A percentile compares a stretch with the other conserved stretches of the same genome.
Conservation (phyloP, 2,329 filamentous ascomycete species). For the Fusarium sp. region DNA sequence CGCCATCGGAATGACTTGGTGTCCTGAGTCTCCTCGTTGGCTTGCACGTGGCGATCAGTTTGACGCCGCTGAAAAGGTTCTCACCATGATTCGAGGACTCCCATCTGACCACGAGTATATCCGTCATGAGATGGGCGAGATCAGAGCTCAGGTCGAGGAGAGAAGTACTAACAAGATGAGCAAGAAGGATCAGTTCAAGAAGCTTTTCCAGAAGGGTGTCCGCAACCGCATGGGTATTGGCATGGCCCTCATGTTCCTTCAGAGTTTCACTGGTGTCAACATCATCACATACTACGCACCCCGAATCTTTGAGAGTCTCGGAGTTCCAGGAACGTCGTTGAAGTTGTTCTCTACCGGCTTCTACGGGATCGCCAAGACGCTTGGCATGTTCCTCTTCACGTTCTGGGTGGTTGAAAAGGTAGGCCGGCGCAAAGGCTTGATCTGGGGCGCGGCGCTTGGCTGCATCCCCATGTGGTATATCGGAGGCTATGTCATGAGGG, state of each 20-base stretch:
- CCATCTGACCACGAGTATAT: slow-evolving; percentile 52
- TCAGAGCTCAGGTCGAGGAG: slow-evolving; percentile 68
- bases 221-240: slow-evolving; percentile 57
- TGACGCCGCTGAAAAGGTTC: slow-evolving; percentile 57
- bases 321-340: slow-evolving; percentile 48
- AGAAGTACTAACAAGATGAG: slow-evolving; percentile 48
- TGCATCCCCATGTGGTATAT: slow-evolving; percentile 56
- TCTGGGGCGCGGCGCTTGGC: slow-evolving; percentile 53
- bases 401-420: slow-evolving; percentile 62
- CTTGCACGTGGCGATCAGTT: slow-evolving; percentile 69
- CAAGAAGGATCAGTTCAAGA: slow-evolving; percentile 46
- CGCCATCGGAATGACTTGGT: slow-evolving; percentile 66
- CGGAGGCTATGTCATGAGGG: slow-evolving; percentile 52
- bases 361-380: slow-evolving; percentile 54
- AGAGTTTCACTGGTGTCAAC: slow-evolving; percentile 60
- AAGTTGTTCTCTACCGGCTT: slow-evolving; percentile 56
- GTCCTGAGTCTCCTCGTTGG: slow-evolving; percentile 71
- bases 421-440: slow-evolving; percentile 61
- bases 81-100: slow-evolving; percentile 52
- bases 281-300: slow-evolving; percentile 70
- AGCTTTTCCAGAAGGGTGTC: slow-evolving; percentile 52
- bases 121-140: slow-evolving; percentile 66
- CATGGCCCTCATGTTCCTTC: slow-evolving; percentile 62
- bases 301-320: slow-evolving; percentile 54
- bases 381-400: slow-evolving; percentile 53